Evolutionary conservation across 2,329 filamentous ascomycete species (phyloP).

Genomic region (Gyromitra esculenta): DNA sequence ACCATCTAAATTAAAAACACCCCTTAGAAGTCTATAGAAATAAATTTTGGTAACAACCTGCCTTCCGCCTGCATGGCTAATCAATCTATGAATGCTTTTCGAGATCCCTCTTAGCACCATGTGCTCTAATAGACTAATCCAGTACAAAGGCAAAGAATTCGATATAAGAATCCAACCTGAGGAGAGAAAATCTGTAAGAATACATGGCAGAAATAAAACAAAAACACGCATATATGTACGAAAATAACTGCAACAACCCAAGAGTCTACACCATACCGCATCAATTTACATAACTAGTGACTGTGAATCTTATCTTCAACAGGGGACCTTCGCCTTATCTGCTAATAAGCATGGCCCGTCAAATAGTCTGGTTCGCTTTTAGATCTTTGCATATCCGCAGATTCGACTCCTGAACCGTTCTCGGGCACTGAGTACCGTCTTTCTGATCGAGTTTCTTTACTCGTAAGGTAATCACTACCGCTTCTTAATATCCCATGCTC

Average conservation of each 20-base stretch:
- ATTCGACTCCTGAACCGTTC: constrained; percentile 6
- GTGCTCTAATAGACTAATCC: background rate
- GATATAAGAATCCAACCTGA: background rate
- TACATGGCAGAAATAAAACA: background rate
- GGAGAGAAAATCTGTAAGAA: background rate
- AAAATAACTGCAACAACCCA: background rate
- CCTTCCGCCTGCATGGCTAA: background rate
- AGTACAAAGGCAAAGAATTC: background rate
- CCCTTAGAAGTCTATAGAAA: too few relatives aligned
- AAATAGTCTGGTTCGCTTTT: constrained; percentile 40
- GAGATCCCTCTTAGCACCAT: background rate
- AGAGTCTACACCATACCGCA: background rate
- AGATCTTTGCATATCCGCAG: constrained; percentile 42
- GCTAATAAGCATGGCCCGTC: constrained; percentile 8
- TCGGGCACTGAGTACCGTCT: constrained; percentile 41
- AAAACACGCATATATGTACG: background rate
- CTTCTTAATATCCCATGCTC: constrained; percentile 10
- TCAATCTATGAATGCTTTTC: background rate
- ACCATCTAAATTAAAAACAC: background rate
- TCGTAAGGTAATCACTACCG: background rate
- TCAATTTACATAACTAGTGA: constrained; percentile 4
- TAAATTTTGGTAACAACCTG: background rate
- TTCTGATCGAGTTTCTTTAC: background rate
- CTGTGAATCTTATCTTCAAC: constrained; percentile 12
- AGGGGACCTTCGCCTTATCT: constrained; percentile 23